Base-by-base conservation (phyloP, 257 asterid species). In the Handroanthus guayacan region DNA sequence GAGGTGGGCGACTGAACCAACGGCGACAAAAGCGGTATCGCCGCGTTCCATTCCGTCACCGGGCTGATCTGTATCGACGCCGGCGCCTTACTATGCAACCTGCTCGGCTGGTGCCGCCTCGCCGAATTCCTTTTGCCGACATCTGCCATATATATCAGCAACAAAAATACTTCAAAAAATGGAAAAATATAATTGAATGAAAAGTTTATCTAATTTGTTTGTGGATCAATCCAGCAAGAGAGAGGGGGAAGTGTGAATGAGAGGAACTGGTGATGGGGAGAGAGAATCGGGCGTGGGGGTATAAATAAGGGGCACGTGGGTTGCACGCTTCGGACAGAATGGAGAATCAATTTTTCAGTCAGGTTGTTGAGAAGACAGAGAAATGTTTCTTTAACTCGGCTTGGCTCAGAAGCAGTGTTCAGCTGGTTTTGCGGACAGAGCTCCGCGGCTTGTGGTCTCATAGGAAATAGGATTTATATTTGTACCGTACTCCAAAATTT, bases 21-120 rank as follows among this genome's bases (percentile, higher is more conserved):
- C 74, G 92, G 97, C 56, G 97, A 91, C 4, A 88, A 44, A 9
- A 89, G 82, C 31, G 97, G 91, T 52, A 91, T 88, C 48, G 92
- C 90, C 75, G 78, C 95, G 78, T 91, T 91, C 89, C 93, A 88
- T 16, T 86, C 89, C 67, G 78, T 18, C 65, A 55, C 85, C 68
- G 87, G 82, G 56, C 61, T 75, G 54, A 91, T 79, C 81, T 89
- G 87, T 1, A 91, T 67, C 25, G 85, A 91, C 6, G 92, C 89
- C 78, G 90, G 97, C 25, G 92, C 97, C 61, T 83, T 68, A 73
- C 70, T 77, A 79, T 89, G 91, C 56, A 89, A 62, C 74, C 97
- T 77, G 80, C 83, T 88, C 2, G 91, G 75, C 69, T 87, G 83
- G 5, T 85, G 81, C 76, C 86, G 79, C 67, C 54, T 65, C 52